A percentile compares a stretch with the other conserved stretches of the same genome.
These are phyloP conservation scores for Huntiella decipiens DNA, from an alignment of 2,329 filamentous ascomycete genomes.

Conservation along the genomic window DNA sequence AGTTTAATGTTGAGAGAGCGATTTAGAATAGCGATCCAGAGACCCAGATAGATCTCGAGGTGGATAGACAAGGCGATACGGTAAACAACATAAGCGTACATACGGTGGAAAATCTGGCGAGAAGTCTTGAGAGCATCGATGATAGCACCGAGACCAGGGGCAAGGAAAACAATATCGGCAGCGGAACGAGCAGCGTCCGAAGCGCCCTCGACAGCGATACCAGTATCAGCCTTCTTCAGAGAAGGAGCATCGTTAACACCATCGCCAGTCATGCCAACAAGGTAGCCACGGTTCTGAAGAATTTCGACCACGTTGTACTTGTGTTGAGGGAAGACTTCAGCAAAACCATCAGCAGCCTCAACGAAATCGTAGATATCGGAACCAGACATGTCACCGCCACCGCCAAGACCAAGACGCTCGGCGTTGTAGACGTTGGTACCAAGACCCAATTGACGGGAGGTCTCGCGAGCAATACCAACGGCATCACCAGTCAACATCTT, in stretches of 20 bases:
- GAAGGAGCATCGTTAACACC: slow-evolving; percentile 89
- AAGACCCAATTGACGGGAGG: slow-evolving; percentile 74
- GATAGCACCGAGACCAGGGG: slow-evolving; percentile 76
- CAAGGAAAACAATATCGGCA: slow-evolving; percentile 86
- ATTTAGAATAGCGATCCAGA: slow-evolving; percentile 83
- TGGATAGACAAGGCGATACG: slow-evolving; percentile 84
- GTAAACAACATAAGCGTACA: slow-evolving; percentile 93
- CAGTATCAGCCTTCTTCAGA: slow-evolving; percentile 87
- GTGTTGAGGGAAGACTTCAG: slow-evolving; percentile 87
- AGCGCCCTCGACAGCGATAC: slow-evolving; percentile 84
- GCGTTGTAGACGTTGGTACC: slow-evolving; percentile 90
- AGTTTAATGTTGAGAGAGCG: slow-evolving; percentile 66
- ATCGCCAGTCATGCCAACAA: slow-evolving; percentile 91
- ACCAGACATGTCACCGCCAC: slow-evolving; percentile 80
- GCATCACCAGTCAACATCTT: slow-evolving; percentile 95
- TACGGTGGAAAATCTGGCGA: slow-evolving; percentile 88
- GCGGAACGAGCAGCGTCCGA: slow-evolving; percentile 81
- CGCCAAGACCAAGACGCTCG: slow-evolving; percentile 76
- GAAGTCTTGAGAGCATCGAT: slow-evolving; percentile 86
- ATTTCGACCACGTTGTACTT: slow-evolving; percentile 92
- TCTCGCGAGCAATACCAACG: slow-evolving; percentile 82
- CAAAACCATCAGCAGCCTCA: slow-evolving; percentile 85
- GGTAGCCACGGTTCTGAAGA: slow-evolving; percentile 78
- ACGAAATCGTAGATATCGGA: slow-evolving; percentile 92
- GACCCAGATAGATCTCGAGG: slow-evolving; percentile 75